Percentiles rank a stretch among this genome's conserved stretches.
Conservation (phyloP, 306 rosid genomes). For the Lupinus albus region DNA sequence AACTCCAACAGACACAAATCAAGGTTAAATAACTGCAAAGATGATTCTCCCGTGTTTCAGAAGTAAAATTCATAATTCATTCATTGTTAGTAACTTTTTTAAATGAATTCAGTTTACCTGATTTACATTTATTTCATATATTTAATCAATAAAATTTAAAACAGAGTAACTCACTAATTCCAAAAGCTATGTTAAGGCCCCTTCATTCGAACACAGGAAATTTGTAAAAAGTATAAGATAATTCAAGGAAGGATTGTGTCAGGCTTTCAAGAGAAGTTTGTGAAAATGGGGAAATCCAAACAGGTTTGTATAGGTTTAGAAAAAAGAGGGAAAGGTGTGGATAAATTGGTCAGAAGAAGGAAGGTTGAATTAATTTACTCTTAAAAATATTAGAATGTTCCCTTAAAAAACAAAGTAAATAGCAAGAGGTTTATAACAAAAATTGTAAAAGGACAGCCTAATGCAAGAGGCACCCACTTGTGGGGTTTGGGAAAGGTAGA, state of each 20-base stretch:
- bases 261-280: slow-evolving; percentile 3
- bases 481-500: too few species aligned
- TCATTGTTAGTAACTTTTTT: not conserved
- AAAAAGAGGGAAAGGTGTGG: not conserved
- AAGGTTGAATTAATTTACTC: slow-evolving; percentile 10
- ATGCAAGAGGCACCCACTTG: too few species aligned
- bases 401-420: slow-evolving; percentile 22
- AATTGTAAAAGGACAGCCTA: too few species aligned
- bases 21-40: slow-evolving; percentile 17
- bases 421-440: too few species aligned
- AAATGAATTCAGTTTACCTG: not conserved
- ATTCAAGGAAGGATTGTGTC: not conserved
- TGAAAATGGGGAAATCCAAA: not conserved
- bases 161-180: not conserved
- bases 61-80: slow-evolving; percentile 5
- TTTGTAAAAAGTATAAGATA: slow-evolving; percentile 1
- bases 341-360: slow-evolving; percentile 21
- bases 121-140: not conserved
- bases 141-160: slow-evolving; percentile 5
- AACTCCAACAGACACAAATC: slow-evolving; percentile 26
- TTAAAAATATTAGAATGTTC: slow-evolving; percentile 1
- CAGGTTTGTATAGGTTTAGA: not conserved
- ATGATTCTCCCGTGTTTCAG: not conserved
- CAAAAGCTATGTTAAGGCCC: slow-evolving; percentile 6
- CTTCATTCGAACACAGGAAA: not conserved